phyloP scores from a whole-genome alignment of 2,329 filamentous ascomycete genomes.

The Sclerotinia minor region DNA sequence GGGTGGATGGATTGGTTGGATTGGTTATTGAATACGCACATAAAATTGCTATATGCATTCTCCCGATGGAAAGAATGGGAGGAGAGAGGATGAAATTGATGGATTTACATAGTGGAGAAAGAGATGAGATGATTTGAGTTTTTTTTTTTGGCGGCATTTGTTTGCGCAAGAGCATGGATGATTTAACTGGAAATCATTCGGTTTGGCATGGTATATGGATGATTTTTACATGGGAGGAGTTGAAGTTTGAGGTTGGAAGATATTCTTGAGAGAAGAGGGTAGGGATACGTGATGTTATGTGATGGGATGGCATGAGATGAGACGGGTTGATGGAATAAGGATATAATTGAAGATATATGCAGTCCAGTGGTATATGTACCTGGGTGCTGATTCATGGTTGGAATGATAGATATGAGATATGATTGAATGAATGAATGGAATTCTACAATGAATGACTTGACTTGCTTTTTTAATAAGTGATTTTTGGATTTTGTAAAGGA shows the following conservation, averaged over 20 bases:
- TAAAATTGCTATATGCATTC: slow-evolving; percentile 8
- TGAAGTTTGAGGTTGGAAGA: slow-evolving; percentile 3
- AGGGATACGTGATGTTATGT: background rate
- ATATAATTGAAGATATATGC: slow-evolving; percentile 8
- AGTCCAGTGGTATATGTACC: background rate
- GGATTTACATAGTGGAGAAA: slow-evolving; percentile 11
- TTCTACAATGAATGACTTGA: background rate
- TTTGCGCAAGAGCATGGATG: slow-evolving; percentile 13
- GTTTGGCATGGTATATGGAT: slow-evolving; percentile 3
- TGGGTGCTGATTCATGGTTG: slow-evolving; percentile 12
- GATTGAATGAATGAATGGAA: slow-evolving; percentile 22
- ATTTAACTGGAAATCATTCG: background rate
- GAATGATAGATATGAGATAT: slow-evolving; percentile 19
- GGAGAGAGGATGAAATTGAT: slow-evolving; percentile 8
- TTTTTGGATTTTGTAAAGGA: background rate
- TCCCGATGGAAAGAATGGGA: background rate
- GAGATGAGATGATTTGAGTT: background rate
- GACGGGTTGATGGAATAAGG: background rate
- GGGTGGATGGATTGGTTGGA: background rate
- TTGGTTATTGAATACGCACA: slow-evolving; percentile 2
- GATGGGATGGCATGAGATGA: background rate
- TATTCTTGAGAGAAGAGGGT: background rate
- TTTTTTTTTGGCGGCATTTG: slow-evolving; percentile 12
- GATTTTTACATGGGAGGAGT: slow-evolving; percentile 4
- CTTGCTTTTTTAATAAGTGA: background rate